Conservation (phyloP, 768 basidiomycete species). For the Agrocybe chaxingu region DNA sequence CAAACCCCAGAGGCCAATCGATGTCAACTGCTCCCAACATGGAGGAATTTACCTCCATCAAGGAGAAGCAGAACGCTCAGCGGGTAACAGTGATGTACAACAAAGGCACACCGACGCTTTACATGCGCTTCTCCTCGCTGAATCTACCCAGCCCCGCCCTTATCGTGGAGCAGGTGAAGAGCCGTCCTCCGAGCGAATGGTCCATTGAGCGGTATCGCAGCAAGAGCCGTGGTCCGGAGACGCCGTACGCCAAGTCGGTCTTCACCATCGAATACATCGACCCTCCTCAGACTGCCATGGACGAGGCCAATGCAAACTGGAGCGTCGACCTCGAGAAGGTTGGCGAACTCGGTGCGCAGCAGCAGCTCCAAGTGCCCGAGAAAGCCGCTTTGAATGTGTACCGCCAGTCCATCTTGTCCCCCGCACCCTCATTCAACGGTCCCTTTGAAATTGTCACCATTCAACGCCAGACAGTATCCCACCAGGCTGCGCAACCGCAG, state of each 20-base stretch:
- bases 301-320: too few species aligned
- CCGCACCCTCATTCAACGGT: constrained; percentile 9
- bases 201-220: background rate
- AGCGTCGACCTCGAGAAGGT: too few species aligned
- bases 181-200: constrained; percentile 20
- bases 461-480: constrained; percentile 22
- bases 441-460: constrained; percentile 25
- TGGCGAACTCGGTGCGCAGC: too few species aligned
- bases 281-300: too few species aligned
- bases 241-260: background rate
- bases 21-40: constrained; percentile 8
- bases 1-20: too few species aligned
- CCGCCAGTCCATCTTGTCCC: constrained; percentile 10
- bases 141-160: constrained; percentile 36
- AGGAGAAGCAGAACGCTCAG: constrained; percentile 20
- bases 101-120: constrained; percentile 45
- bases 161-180: constrained; percentile 23
- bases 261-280: too few species aligned
- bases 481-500: constrained; percentile 17
- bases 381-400: background rate
- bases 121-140: constrained; percentile 52
- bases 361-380: background rate
- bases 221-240: too few species aligned
- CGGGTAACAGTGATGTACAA: constrained; percentile 50
- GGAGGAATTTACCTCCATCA: constrained; percentile 20